Percentiles rank a stretch among this genome's conserved stretches.
Conservation (phyloP, 2,329 filamentous ascomycete genomes). For the Trichoderma sp. region DNA sequence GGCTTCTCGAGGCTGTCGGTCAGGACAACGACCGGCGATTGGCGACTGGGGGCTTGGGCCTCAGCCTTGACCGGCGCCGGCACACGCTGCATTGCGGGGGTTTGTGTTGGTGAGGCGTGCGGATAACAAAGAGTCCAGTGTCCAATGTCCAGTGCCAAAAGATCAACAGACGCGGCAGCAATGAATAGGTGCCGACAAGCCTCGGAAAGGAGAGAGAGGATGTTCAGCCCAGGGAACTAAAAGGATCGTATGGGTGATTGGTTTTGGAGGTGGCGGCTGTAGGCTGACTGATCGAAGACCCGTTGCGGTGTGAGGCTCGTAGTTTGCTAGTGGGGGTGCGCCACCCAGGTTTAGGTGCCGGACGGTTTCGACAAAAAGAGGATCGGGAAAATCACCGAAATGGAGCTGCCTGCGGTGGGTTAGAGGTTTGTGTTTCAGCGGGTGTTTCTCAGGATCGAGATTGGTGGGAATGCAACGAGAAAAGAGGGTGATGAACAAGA, state of each 20-base stretch:
- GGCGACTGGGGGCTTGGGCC: constrained; percentile 25
- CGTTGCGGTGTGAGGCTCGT: constrained; percentile 17
- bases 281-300: constrained; percentile 15
- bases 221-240: constrained; percentile 1
- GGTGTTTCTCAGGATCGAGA: background rate
- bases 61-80: constrained; percentile 18
- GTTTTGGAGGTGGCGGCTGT: constrained; percentile 14
- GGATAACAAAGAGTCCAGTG: background rate
- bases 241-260: background rate
- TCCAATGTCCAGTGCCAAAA: background rate
- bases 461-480: background rate
- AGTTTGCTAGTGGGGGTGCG: constrained; percentile 11
- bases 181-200: background rate
- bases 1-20: constrained; percentile 79
- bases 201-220: constrained; percentile 1
- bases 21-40: constrained; percentile 41
- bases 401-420: background rate
- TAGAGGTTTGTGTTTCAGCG: background rate
- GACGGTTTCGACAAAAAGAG: background rate
- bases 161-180: background rate
- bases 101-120: background rate
- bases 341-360: constrained; percentile 13
- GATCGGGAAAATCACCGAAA: background rate
- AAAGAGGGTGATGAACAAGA: background rate
- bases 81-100: constrained; percentile 18